phyloP scores from a whole-genome alignment of 2,329 filamentous ascomycete species.

The Monosporascus sp. region DNA sequence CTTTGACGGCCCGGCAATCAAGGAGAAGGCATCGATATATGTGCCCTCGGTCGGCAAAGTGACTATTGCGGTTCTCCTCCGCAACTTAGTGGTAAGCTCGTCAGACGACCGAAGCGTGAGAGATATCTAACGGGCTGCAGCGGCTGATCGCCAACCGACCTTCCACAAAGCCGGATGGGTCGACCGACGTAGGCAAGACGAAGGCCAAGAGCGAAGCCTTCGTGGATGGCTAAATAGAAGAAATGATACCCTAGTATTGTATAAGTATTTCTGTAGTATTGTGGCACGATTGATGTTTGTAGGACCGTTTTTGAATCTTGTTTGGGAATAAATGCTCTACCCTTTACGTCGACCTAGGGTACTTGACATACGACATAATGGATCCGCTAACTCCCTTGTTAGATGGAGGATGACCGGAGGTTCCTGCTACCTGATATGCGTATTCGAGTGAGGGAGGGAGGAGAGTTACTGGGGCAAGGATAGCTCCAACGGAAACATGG shows the following conservation, averaged over 20 bases:
- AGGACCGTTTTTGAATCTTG: not conserved
- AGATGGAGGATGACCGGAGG: too few species aligned
- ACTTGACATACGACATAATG: too few species aligned
- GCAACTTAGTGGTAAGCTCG: conserved; percentile 75
- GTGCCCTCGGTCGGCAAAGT: conserved; percentile 97
- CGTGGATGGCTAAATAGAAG: conserved; percentile 16
- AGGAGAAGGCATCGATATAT: conserved; percentile 94
- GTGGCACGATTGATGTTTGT: too few species aligned
- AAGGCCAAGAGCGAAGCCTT: conserved; percentile 29
- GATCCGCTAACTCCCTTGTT: too few species aligned
- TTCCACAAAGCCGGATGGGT: conserved; percentile 31
- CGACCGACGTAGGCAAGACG: conserved; percentile 20
- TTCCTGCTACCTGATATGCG: too few species aligned
- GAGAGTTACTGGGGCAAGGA: too few species aligned
- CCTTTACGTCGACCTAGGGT: too few species aligned
- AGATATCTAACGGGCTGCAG: conserved; percentile 29
- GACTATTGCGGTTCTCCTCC: conserved; percentile 84
- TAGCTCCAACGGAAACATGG: too few species aligned
- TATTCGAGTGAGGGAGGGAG: too few species aligned
- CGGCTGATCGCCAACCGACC: conserved; percentile 48
- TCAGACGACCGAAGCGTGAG: not conserved
- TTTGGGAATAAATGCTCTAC: not conserved
- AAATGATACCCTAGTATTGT: conserved; percentile 4
- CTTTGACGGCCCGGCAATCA: conserved; percentile 78
- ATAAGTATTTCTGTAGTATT: too few species aligned